Base-by-base conservation (phyloP, 306 rosid genomes). In the Myrica gale region DNA sequence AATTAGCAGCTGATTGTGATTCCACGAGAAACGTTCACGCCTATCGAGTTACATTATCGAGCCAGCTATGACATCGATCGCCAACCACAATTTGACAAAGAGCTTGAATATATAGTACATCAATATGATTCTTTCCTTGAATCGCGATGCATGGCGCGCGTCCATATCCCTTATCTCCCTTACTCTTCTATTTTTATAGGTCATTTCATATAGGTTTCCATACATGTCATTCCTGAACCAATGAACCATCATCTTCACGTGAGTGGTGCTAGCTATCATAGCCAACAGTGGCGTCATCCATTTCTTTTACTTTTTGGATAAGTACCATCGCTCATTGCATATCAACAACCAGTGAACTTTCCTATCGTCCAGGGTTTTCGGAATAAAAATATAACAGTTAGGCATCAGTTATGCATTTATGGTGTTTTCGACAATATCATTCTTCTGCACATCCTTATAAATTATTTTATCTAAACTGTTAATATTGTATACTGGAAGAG, bases 21-120 rank as follows among this genome's bases (percentile, higher is more conserved):
- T 67, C 78, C 58, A 46, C 53, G 52, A 52, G 62, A 37, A 68
- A 26, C 53, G 10, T 69, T 32, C 75, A 69, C 61, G 47, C 75
- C 37, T 32, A 32, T 32, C 32, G 44, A 26, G 56, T 46, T 70
- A 71, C 66, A 47, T 57, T 17, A 8, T 39, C 52, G 42, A 41
- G 20, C 17, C 47, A 2, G n/a, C 74, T 9, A 47, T 17, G 16
- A 54, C 20, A 20, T 17, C 39, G 12, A 2, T 11, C 53, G 13
- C 13, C 53, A 48, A 9, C 53, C 53, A 50, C 74, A 71, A 37
- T 26, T 32, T 71, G 57, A 15, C 21, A 4, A 4, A 15, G 51
- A 68, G 72, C 23, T 68, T 68, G 72, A 60, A 60, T 50, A 17
- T 0, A 21, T 5, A 16, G 12, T 21, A 32, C 65, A 58, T 17